These are phyloP conservation scores for Kodamaea kakaduensis DNA, from an alignment of 805 yeast species.

Conservation along the genomic window DNA sequence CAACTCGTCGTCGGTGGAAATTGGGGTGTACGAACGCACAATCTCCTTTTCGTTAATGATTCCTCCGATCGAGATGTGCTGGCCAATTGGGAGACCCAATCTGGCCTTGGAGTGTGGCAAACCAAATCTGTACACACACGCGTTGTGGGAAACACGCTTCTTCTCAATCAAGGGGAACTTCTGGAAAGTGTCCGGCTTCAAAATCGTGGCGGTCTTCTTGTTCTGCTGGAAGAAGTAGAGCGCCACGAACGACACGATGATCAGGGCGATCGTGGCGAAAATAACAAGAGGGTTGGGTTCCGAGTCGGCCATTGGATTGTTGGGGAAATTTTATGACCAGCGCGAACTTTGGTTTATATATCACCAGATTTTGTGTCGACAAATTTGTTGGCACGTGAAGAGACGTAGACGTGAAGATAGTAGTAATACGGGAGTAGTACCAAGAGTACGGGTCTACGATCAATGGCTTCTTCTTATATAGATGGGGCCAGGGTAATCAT, in stretches of 20 bases:
- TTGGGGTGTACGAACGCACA: slow-evolving; percentile 86
- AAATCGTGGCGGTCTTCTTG: slow-evolving; percentile 45
- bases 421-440: too few relatives aligned
- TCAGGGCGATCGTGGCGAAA: slow-evolving; percentile 37
- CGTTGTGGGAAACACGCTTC: slow-evolving; percentile 71
- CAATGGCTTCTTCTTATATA: too few relatives aligned
- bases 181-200: slow-evolving; percentile 64
- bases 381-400: slow-evolving; percentile 1
- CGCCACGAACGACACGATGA: slow-evolving; percentile 32
- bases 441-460: too few relatives aligned
- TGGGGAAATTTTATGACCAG: slow-evolving; percentile 2
- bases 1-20: slow-evolving; percentile 69
- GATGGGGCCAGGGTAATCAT: too few relatives aligned
- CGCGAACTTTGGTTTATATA: slow-evolving; percentile 2
- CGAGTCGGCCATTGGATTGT: slow-evolving; percentile 14
- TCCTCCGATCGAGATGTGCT: slow-evolving; percentile 81
- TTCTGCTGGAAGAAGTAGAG: slow-evolving; percentile 32
- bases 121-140: slow-evolving; percentile 79
- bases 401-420: too few relatives aligned
- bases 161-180: slow-evolving; percentile 79
- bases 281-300: slow-evolving; percentile 40
- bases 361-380: slow-evolving; percentile 1
- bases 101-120: slow-evolving; percentile 70
- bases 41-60: slow-evolving; percentile 73
- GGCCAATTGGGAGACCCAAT: slow-evolving; percentile 90